Conservation (phyloP, 2,329 filamentous ascomycete genomes). For the Trichoderma atroviride region DNA sequence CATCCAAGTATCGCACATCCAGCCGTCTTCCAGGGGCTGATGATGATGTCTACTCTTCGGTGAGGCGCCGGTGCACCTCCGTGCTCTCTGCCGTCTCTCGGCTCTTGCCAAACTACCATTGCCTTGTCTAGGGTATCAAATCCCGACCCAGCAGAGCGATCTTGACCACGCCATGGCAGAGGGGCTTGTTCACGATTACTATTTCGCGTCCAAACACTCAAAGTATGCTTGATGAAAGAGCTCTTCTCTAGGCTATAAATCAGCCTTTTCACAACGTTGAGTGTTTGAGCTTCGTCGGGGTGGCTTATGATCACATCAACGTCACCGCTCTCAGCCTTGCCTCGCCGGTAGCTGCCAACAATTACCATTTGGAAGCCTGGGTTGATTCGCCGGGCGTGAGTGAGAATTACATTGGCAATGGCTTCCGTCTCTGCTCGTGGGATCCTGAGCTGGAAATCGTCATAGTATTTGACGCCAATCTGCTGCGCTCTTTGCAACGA, state of each 20-base stretch:
- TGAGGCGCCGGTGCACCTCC: conserved; percentile 52
- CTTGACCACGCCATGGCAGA: conserved; percentile 54
- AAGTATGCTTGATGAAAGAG: conserved; percentile 78
- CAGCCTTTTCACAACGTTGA: conserved; percentile 71
- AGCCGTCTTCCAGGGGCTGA: conserved; percentile 84
- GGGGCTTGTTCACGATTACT: conserved; percentile 71
- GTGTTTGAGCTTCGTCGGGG: conserved; percentile 68
- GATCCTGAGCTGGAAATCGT: conserved; percentile 76
- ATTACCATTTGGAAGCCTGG: conserved; percentile 61
- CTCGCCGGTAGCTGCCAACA: conserved; percentile 80
- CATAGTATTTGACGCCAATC: conserved; percentile 91
- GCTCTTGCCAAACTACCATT: conserved; percentile 81
- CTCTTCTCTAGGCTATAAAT: conserved; percentile 69
- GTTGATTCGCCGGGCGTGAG: conserved; percentile 67
- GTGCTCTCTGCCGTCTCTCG: neutral
- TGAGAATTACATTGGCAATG: conserved; percentile 66
- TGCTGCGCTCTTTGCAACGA: conserved; percentile 79
- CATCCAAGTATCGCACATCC: conserved; percentile 89
- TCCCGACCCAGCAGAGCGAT: conserved; percentile 51
- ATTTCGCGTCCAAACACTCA: conserved; percentile 69
- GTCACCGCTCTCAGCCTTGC: conserved; percentile 73
- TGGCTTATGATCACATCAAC: conserved; percentile 87
- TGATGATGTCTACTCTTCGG: conserved; percentile 87
- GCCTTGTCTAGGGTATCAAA: conserved; percentile 93
- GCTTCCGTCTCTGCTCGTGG: conserved; percentile 71